A percentile compares a stretch with the other conserved stretches of the same genome.
Conservation (phyloP, 768 basidiomycete species). For the Hygrocybe punicea region DNA sequence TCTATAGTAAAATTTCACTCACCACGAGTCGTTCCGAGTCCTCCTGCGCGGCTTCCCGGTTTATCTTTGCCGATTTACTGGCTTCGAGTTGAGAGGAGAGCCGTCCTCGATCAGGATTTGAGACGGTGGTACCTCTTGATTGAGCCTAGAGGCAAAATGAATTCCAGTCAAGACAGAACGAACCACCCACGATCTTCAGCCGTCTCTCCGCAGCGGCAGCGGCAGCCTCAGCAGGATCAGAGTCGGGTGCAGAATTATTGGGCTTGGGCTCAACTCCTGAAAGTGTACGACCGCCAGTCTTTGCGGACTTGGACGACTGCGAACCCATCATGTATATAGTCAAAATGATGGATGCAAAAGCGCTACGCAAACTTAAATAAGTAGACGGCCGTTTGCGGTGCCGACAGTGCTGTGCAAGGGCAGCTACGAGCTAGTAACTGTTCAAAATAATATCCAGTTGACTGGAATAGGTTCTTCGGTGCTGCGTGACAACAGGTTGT, state of each 20-base stretch:
- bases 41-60: conserved; percentile 35
- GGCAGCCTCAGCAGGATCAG: conserved; percentile 52
- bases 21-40: conserved; percentile 39
- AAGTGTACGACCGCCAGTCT: background rate
- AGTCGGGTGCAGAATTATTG: conserved; percentile 17
- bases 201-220: conserved; percentile 63
- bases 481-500: background rate
- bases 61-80: conserved; percentile 36
- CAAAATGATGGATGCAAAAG: background rate
- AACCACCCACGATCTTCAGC: conserved; percentile 48
- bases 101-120: conserved; percentile 48
- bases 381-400: background rate
- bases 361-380: too few relatives aligned
- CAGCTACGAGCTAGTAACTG: background rate
- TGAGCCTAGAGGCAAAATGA: conserved; percentile 36
- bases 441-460: background rate
- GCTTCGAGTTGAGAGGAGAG: conserved; percentile 41
- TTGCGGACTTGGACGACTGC: conserved; percentile 48
- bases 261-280: background rate
- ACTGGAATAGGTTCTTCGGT: too few relatives aligned
- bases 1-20: conserved; percentile 15
- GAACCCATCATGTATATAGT: conserved; percentile 46
- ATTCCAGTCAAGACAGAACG: conserved; percentile 14
- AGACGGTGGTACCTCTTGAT: conserved; percentile 40
- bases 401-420: background rate